Base-by-base conservation (phyloP, 108 stramenopile species). In the Pseudonitzschia multistriata region DNA sequence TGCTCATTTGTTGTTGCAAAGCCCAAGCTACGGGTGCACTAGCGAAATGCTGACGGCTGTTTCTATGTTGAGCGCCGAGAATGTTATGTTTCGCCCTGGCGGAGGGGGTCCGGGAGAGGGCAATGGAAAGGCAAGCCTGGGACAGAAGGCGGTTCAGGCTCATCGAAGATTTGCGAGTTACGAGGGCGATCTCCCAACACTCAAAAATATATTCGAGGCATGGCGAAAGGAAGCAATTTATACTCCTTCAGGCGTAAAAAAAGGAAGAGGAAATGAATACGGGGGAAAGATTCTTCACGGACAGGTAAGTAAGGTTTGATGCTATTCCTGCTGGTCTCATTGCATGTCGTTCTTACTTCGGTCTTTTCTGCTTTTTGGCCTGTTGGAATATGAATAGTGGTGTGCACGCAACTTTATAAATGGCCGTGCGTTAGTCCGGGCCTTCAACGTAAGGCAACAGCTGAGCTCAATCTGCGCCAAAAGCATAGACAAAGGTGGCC, bases 131-230 rank as follows among this genome's bases (percentile, higher is more conserved):
- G 90, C 84, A 59, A 85, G 86, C 52, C 74, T 94, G 53, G 71
- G 76, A 45, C 71, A 71, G 40, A 86, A 83, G 69, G 87, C 90
- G 60, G 92, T 89, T 60, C 82, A 90, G 47, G 74, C 83, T 0
- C 93, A 91, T 72, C 76, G 79, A 29, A 79, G 90, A 49, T 94
- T 94, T 74, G 72, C 81, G 4, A 84, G 83, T 74, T 70, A 85
- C 60, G 98, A 99, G 76, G 97, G 98, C 25, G 98, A 99, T 66
- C 81, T 97, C 33, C 90, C 97, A 7, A 98, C 97, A 19, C 68
- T 97, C 6, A 81, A 97, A 14, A 85, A 83, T 62, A 95, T 99
- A 49, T 99, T 97, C 78, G 79, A 96, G 49, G 79, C 89, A 3
- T 98, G 97, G 97, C 80, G 81, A 77, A 80, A 74, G 49, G 89